Evolutionary conservation across 306 rosid genomes (phyloP).

Genomic region (Biancaea sappan): DNA sequence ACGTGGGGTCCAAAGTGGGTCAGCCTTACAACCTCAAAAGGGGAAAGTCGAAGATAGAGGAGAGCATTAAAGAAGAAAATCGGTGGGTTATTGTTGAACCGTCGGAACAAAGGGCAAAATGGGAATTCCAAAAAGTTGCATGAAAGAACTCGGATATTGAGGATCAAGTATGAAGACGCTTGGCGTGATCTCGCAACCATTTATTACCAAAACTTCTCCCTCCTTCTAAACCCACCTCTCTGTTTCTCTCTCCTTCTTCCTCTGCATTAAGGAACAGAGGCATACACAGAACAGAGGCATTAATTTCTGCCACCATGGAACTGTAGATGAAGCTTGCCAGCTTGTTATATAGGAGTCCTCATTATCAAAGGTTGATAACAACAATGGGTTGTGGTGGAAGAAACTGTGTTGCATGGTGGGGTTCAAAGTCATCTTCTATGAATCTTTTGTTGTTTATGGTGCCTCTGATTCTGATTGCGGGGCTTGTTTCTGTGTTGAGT

Average conservation of each 20-base stretch:
- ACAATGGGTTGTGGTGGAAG: constrained; percentile 31
- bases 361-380: background rate
- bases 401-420: constrained; percentile 32
- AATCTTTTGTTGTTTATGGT: constrained; percentile 51
- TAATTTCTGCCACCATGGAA: constrained; percentile 16
- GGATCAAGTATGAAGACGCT: constrained; percentile 49
- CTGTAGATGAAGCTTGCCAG: background rate
- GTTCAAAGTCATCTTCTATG: constrained; percentile 35
- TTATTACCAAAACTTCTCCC: constrained; percentile 51
- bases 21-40: background rate
- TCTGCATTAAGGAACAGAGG: background rate
- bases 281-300: constrained; percentile 28
- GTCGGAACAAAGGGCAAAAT: constrained; percentile 42
- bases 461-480: constrained; percentile 58
- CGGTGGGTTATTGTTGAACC: constrained; percentile 23
- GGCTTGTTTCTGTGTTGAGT: constrained; percentile 56
- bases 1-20: constrained; percentile 16
- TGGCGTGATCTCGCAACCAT: constrained; percentile 59
- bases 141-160: constrained; percentile 51
- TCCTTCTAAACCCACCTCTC: constrained; percentile 14
- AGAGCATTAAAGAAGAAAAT: background rate
- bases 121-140: constrained; percentile 64
- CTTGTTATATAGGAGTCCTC: background rate
- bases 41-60: background rate
- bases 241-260: background rate